A percentile compares a stretch with the other conserved stretches of the same genome.
Evolutionary conservation across 1,284 basidiomycete genomes (phyloP).

Genomic region (Trametes hirsuta): DNA sequence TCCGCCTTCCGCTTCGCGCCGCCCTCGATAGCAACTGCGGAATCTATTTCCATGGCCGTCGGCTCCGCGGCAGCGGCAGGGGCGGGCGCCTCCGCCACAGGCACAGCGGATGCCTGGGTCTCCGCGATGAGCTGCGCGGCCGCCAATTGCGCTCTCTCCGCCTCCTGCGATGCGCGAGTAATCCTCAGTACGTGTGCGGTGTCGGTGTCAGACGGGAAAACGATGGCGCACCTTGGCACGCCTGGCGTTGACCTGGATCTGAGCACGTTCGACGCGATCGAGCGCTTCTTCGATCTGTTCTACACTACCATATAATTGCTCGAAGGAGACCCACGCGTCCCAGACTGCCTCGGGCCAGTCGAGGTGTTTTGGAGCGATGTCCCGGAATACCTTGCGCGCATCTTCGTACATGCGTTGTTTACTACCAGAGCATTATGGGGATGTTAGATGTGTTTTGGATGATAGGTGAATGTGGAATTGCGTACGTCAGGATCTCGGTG

Average conservation of each 20-base stretch:
- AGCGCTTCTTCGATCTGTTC: conserved; percentile 71
- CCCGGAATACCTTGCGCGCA: conserved; percentile 68
- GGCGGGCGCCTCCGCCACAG: conserved; percentile 38
- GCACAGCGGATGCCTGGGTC: conserved; percentile 40
- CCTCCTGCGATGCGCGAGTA: conserved; percentile 48
- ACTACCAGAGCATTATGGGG: conserved; percentile 36
- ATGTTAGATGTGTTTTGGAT: background rate
- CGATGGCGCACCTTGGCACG: conserved; percentile 62
- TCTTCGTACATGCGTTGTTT: conserved; percentile 59
- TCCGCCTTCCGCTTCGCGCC: conserved; percentile 68
- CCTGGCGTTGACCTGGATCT: conserved; percentile 61
- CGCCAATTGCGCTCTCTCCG: conserved; percentile 56
- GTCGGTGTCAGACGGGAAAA: background rate
- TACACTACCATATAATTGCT: conserved; percentile 80
- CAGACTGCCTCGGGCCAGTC: conserved; percentile 95
- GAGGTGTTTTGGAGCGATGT: conserved; percentile 67
- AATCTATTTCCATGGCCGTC: conserved; percentile 59
- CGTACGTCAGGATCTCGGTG: conserved; percentile 69
- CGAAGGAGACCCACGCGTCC: conserved; percentile 87
- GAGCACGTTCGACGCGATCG: conserved; percentile 69
- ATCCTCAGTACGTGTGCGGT: background rate
- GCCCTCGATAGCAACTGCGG: conserved; percentile 29
- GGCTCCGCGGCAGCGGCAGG: background rate
- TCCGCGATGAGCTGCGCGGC: conserved; percentile 56
- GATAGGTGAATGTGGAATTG: conserved; percentile 3